phyloP scores from a whole-genome alignment of 2,329 filamentous ascomycete genomes.

The Botrytis cinerea region DNA sequence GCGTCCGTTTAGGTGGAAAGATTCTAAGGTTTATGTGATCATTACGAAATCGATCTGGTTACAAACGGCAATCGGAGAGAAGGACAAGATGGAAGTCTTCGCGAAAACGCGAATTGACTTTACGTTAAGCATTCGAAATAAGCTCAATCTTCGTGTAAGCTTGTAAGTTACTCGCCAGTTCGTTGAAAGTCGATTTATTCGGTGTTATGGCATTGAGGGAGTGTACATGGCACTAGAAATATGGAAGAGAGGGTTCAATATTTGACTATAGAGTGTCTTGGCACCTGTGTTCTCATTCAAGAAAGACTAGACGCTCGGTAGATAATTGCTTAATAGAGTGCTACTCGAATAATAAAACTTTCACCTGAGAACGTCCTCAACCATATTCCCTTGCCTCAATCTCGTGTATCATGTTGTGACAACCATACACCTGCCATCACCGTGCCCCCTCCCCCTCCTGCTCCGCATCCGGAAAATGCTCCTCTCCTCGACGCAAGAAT shows the following conservation, averaged over 20 bases:
- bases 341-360: background rate
- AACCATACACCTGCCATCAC: background rate
- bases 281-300: background rate
- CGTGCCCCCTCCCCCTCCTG: background rate
- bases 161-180: background rate
- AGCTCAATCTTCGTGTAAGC: background rate
- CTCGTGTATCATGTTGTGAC: background rate
- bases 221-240: background rate
- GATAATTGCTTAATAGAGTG: background rate
- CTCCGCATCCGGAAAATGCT: background rate
- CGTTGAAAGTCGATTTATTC: background rate
- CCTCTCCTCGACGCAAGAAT: background rate
- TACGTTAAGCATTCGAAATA: background rate
- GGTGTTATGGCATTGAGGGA: background rate
- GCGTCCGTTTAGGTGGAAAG: background rate
- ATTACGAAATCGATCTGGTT: no score
- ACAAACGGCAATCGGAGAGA: no score
- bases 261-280: background rate
- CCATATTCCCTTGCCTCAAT: background rate
- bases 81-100: no score
- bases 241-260: background rate
- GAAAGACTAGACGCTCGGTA: background rate
- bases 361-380: rapidly evolving
- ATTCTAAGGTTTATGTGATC: no score
- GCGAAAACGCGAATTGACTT: no score